These are phyloP conservation scores for Gilbertella persicaria DNA, from an alignment of 371 early-diverging fungal species.

Conservation along the genomic window DNA sequence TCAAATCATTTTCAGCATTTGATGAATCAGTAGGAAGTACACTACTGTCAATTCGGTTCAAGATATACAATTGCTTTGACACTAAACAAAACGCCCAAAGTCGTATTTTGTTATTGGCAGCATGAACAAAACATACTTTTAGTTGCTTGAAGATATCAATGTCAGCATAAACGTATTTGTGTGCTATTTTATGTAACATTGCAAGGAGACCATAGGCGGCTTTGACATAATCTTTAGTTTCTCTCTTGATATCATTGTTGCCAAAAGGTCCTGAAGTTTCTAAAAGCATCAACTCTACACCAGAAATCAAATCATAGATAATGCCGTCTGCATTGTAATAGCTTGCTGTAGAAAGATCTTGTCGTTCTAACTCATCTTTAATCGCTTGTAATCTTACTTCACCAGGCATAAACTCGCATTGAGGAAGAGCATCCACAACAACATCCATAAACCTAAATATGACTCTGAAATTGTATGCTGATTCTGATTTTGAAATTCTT, in stretches of 20 bases:
- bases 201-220: slow-evolving; percentile 6
- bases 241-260: neutral
- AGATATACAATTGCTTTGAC: too few species aligned
- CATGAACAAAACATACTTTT: slow-evolving; percentile 9
- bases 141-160: slow-evolving; percentile 17
- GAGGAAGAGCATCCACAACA: too few species aligned
- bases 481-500: too few species aligned
- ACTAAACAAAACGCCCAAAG: too few species aligned
- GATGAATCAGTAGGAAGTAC: too few species aligned
- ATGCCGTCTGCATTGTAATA: slow-evolving; percentile 1
- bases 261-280: neutral
- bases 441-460: too few species aligned
- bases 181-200: slow-evolving; percentile 5
- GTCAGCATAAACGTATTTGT: slow-evolving; percentile 5
- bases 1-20: too few species aligned
- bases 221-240: slow-evolving; percentile 3
- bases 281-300: neutral
- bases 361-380: neutral
- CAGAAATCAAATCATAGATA: neutral
- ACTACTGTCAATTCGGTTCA: too few species aligned
- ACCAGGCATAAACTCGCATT: too few species aligned
- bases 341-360: neutral
- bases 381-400: neutral
- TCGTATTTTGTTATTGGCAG: too few species aligned
- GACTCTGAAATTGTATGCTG: too few species aligned